Conservation (phyloP, 1,139 yeast species). For the Pichia sp. region DNA sequence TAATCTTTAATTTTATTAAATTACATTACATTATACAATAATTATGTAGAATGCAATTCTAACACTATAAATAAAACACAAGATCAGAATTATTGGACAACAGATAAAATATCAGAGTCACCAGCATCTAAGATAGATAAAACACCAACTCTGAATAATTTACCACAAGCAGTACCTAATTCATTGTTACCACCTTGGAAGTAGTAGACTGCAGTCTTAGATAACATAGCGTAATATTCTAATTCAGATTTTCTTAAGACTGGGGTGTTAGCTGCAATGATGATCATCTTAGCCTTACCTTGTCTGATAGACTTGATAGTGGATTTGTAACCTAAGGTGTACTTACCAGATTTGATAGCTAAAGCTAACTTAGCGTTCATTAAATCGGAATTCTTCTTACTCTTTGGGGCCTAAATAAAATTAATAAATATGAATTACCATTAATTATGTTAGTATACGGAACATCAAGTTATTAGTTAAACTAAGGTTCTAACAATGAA, state of each 20-base stretch:
- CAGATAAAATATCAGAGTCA: constrained; percentile 96
- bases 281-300: constrained; percentile 97
- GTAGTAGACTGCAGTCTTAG: constrained; percentile 97
- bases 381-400: constrained; percentile 81
- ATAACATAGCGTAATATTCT: constrained; percentile 99
- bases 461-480: neutral
- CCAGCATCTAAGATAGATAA: constrained; percentile 96
- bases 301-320: constrained; percentile 97
- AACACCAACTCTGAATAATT: constrained; percentile 99
- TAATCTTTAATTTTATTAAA: neutral
- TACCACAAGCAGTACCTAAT: constrained; percentile 99
- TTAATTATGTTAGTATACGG: constrained; percentile 5
- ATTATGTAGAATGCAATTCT: too few species aligned
- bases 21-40: too few species aligned
- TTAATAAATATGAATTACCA: neutral
- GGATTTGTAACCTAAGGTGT: constrained; percentile 99
- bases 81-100: constrained; percentile 29
- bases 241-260: constrained; percentile 99
- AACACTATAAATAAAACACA: neutral
- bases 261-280: constrained; percentile 99
- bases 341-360: constrained; percentile 98
- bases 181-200: constrained; percentile 99
- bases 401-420: constrained; percentile 77
- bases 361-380: constrained; percentile 98
- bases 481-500: neutral